Evolutionary conservation across 371 early-diverging fungal species (phyloP).

Genomic region (Actinomortierella ambigua): DNA sequence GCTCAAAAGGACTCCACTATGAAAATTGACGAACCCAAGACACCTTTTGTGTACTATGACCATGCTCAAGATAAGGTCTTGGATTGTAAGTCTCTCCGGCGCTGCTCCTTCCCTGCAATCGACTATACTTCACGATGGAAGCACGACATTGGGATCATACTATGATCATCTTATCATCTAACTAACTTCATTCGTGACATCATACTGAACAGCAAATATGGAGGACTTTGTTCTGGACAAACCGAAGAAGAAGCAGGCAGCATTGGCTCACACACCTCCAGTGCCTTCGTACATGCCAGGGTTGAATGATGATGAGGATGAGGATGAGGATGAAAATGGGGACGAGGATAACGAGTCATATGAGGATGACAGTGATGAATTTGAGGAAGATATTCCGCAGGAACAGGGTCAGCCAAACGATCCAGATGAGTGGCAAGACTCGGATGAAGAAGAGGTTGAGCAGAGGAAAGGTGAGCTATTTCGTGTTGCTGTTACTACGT

Average conservation of each 20-base stretch:
- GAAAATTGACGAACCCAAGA: conserved; percentile 98
- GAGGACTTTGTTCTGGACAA: conserved; percentile 32
- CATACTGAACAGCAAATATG: conserved; percentile 1
- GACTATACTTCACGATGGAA: conserved; percentile 9
- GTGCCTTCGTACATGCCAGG: conserved; percentile 29
- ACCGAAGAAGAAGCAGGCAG: conserved; percentile 25
- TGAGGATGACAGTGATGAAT: conserved; percentile 18
- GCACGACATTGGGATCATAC: conserved; percentile 9
- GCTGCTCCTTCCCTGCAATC: conserved; percentile 9
- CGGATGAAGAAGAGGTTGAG: conserved; percentile 22
- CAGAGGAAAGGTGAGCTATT: conserved; percentile 11
- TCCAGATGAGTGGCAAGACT: conserved; percentile 52
- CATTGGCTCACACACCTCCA: conserved; percentile 41
- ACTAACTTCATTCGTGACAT: not conserved
- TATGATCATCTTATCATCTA: conserved; percentile 1
- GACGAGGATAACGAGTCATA: conserved; percentile 50
- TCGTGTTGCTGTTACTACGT: not conserved
- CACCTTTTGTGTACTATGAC: conserved; percentile 92
- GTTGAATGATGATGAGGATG: conserved; percentile 30
- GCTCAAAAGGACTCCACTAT: conserved; percentile 89
- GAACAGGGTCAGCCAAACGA: conserved; percentile 41
- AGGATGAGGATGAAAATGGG: conserved; percentile 53
- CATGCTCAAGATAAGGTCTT: conserved; percentile 76
- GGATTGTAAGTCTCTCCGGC: conserved; percentile 8
- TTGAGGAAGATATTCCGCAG: conserved; percentile 50